Base-by-base conservation (phyloP, 345 rosid genomes). In the Linum trigynum region DNA sequence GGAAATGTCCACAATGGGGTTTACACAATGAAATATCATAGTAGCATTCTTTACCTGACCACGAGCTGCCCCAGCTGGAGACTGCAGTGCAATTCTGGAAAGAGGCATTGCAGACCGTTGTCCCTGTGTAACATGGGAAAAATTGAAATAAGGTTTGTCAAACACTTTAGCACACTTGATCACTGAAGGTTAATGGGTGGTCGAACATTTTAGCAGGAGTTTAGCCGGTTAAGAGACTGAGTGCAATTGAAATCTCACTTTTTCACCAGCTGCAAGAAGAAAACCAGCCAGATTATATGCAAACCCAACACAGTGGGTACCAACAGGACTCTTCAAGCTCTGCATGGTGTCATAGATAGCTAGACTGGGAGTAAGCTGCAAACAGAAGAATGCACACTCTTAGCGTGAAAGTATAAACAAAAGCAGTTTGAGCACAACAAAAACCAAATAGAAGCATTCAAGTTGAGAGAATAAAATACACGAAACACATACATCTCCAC, bases 251-350 rank as follows among this genome's bases (percentile, higher is more conserved):
- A 3, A 57, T 17, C 37, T 55, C 72, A 94, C 97, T 89, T 94
- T 94, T 43, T 90, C 92, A 42, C 99, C 97, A 2, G 92, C 97
- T 38, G 96, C 84, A 57, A 94, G 85, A 69, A 90, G 80, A 74
- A 90, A 90, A 38, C 84, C 96, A n/a, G 92, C 90, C 62, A 94
- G 79, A 78, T 90, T 84, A 79, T 82, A 86, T 41, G 99, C 89
- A 76, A 70, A 81, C 72, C 97, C 97, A 2, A 88, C 76, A 65
- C 87, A 82, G 59, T 82, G 83, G 59, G 99, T 94, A 36, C 85
- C 89, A 32, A 88, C 74, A 5, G 92, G 90, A 77, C 88, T 85
- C 78, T 84, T 84, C 85, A 94, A 73, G 79, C 87, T 85, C 70
- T 85, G 81, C 96, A 90, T 82, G 4, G 97, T 88, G 69, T 92